A percentile compares a stretch with the other conserved stretches of the same genome.
These are phyloP conservation scores for Orychophragmus violaceus DNA, from an alignment of 345 rosid genomes.

Conservation along the genomic window DNA sequence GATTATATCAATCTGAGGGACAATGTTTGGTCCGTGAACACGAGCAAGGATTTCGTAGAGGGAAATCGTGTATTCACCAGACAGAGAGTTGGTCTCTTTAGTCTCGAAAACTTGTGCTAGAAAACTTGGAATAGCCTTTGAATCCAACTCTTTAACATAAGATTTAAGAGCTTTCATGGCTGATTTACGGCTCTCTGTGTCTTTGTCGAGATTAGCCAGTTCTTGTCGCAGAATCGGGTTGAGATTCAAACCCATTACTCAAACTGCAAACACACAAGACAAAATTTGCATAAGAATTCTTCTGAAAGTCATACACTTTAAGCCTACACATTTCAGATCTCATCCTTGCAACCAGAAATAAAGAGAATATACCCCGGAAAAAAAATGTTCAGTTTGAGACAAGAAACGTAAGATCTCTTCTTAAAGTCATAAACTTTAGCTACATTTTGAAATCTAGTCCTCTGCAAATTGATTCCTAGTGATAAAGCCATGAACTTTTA, in stretches of 20 bases:
- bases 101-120: slow-evolving; percentile 96
- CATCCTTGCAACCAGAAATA: neutral
- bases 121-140: slow-evolving; percentile 79
- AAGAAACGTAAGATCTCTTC: neutral
- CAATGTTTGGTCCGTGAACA: slow-evolving; percentile 86
- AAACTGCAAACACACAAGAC: slow-evolving; percentile 11
- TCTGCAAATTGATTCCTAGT: neutral
- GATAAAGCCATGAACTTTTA: slow-evolving; percentile 1
- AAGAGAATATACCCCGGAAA: no score
- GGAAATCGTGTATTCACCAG: slow-evolving; percentile 91
- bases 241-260: slow-evolving; percentile 55
- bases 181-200: slow-evolving; percentile 77
- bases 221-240: slow-evolving; percentile 66
- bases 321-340: neutral
- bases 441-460: neutral
- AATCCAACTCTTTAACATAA: slow-evolving; percentile 82
- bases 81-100: slow-evolving; percentile 70
- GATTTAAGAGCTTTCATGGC: slow-evolving; percentile 91
- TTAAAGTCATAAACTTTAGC: neutral
- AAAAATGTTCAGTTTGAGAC: neutral
- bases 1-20: slow-evolving; percentile 83
- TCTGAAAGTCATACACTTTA: neutral
- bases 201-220: slow-evolving; percentile 89
- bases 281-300: neutral
- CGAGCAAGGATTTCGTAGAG: slow-evolving; percentile 95